Percentiles rank a stretch among this genome's conserved stretches.
Evolutionary conservation across 306 rosid genomes (phyloP).

Genomic region (Acmispon strigosus): DNA sequence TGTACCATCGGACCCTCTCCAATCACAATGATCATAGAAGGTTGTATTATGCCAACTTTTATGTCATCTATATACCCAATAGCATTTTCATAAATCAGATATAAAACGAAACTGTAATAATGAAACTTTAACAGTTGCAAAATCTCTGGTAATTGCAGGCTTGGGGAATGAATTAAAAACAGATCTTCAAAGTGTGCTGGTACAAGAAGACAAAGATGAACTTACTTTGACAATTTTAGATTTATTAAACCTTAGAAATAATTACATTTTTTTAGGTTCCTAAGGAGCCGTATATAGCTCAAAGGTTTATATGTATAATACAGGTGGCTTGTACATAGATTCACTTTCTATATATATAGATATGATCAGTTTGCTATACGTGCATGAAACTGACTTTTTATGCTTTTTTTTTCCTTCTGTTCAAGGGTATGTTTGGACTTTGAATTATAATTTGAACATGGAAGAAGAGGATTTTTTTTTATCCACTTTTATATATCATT

Average conservation of each 20-base stretch:
- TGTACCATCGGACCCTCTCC: neutral
- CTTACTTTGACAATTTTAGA: constrained; percentile 5
- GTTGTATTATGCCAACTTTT: neutral
- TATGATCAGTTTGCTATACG: neutral
- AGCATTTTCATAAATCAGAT: neutral
- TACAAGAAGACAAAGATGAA: constrained; percentile 12
- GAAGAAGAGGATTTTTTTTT: neutral
- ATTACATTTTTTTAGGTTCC: constrained; percentile 16
- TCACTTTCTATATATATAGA: neutral
- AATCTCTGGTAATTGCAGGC: constrained; percentile 52
- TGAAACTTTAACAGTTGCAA: neutral
- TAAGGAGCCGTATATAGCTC: constrained; percentile 23
- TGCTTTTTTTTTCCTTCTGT: neutral
- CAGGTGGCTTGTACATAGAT: constrained; percentile 24
- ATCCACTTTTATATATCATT: neutral
- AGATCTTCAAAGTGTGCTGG: constrained; percentile 10
- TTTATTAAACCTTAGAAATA: constrained; percentile 12
- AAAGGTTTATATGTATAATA: neutral
- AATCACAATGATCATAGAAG: neutral
- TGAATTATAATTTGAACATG: neutral
- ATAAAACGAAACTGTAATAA: neutral
- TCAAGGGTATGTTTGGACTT: too few species aligned
- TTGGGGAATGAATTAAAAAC: constrained; percentile 58
- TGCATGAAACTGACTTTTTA: neutral
- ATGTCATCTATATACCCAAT: neutral